A percentile compares a stretch with the other conserved stretches of the same genome.
Conservation (phyloP, 1,284 basidiomycete genomes). For the Omphalotus olearius region DNA sequence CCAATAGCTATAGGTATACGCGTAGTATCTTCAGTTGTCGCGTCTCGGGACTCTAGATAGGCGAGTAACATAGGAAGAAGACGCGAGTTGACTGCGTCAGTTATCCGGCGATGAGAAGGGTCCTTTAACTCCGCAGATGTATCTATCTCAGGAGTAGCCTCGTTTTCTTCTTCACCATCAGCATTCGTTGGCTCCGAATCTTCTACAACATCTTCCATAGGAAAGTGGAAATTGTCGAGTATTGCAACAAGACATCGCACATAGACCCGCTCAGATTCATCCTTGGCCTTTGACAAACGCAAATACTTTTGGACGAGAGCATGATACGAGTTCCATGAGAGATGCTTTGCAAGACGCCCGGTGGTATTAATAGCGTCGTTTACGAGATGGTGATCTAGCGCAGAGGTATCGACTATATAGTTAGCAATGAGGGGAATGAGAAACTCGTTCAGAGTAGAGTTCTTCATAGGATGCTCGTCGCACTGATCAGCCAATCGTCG, state of each 20-base stretch:
- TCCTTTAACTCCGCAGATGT: constrained; percentile 12
- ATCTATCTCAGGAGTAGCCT: constrained; percentile 24
- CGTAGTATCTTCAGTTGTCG: constrained; percentile 77
- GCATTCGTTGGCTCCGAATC: constrained; percentile 27
- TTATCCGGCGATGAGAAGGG: constrained; percentile 45
- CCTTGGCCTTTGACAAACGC: constrained; percentile 67
- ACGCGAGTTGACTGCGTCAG: constrained; percentile 72
- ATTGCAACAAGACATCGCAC: constrained; percentile 86
- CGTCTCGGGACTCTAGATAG: constrained; percentile 82
- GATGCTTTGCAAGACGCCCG: constrained; percentile 69
- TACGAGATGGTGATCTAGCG: constrained; percentile 87
- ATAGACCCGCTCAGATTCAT: constrained; percentile 77
- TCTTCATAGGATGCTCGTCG: constrained; percentile 67
- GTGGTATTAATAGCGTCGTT: constrained; percentile 85
- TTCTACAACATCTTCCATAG: constrained; percentile 48
- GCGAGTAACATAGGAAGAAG: constrained; percentile 75
- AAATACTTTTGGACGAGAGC: constrained; percentile 82
- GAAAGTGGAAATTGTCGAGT: constrained; percentile 92
- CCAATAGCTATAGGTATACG: constrained; percentile 90
- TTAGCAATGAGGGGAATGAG: constrained; percentile 87
- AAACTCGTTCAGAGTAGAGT: constrained; percentile 75
- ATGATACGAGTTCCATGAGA: constrained; percentile 87
- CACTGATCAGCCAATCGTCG: constrained; percentile 82
- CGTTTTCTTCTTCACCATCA: constrained; percentile 28
- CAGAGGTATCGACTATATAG: constrained; percentile 68